Conservation (phyloP, 345 rosid species). For the Carallia brachiata region DNA sequence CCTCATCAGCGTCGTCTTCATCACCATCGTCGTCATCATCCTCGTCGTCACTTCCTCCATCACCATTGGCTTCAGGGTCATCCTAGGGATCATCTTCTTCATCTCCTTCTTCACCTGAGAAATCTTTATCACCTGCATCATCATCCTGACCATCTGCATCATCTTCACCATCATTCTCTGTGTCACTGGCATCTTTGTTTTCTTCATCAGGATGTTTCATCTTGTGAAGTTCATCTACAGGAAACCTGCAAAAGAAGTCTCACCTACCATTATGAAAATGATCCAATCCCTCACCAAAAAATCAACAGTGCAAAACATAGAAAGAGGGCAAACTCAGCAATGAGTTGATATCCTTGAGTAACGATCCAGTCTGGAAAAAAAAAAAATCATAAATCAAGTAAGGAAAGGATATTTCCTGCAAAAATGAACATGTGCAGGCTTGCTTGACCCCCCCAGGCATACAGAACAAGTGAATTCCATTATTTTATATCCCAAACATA, state of each 20-base stretch:
- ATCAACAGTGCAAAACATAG: not conserved
- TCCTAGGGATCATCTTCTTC: slow-evolving; percentile 58
- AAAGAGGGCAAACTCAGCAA: slow-evolving; percentile 12
- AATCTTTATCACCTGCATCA: slow-evolving; percentile 45
- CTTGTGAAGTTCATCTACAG: slow-evolving; percentile 38
- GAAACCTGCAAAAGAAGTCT: slow-evolving; percentile 34
- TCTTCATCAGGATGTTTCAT: slow-evolving; percentile 36
- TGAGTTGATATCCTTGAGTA: slow-evolving; percentile 29
- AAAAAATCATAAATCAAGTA: slow-evolving; percentile 11
- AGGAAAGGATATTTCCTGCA: not conserved
- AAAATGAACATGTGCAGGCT: not conserved
- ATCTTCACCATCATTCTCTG: slow-evolving; percentile 48
- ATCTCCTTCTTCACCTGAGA: slow-evolving; percentile 52
- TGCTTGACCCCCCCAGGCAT: not conserved
- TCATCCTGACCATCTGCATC: slow-evolving; percentile 35
- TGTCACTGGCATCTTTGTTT: slow-evolving; percentile 54
- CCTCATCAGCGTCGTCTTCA: slow-evolving; percentile 33
- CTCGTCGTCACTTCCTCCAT: slow-evolving; percentile 47
- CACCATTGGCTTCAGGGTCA: slow-evolving; percentile 53
- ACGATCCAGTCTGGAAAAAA: slow-evolving; percentile 29
- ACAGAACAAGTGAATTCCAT: no score
- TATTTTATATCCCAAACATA: no score
- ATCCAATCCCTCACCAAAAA: not conserved
- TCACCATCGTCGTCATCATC: slow-evolving; percentile 43
- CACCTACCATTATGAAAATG: not conserved